phyloP scores from a whole-genome alignment of 306 rosid genomes.

The Elaeagnus macrophylla region DNA sequence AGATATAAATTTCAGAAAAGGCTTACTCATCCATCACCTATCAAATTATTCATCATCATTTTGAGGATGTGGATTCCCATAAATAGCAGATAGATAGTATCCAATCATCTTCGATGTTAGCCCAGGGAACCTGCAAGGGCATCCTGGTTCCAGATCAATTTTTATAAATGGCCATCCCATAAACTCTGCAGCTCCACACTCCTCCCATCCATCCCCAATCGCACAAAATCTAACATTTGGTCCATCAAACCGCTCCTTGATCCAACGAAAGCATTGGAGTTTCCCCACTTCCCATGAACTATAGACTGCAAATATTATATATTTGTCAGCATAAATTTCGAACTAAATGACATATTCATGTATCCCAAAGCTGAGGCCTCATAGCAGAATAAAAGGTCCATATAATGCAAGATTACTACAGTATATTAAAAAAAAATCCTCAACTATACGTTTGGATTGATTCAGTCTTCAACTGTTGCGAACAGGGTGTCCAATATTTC shows the following conservation, averaged over 20 bases:
- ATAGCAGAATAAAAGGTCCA: background rate
- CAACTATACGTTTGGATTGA: too few species aligned
- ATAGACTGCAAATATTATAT: conserved; percentile 48
- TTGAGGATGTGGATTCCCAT: conserved; percentile 41
- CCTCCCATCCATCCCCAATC: conserved; percentile 93
- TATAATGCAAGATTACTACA: background rate
- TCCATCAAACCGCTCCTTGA: conserved; percentile 57
- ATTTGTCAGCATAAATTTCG: background rate
- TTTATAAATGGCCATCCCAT: conserved; percentile 84
- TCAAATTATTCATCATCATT: conserved; percentile 33
- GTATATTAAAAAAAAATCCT: too few species aligned
- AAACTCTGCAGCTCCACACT: conserved; percentile 71
- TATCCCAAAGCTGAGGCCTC: too few species aligned
- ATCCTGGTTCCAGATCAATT: conserved; percentile 63
- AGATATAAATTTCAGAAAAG: conserved; percentile 18
- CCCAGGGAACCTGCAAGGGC: conserved; percentile 82
- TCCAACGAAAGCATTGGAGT: conserved; percentile 65
- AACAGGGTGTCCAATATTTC: too few species aligned
- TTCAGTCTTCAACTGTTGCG: too few species aligned
- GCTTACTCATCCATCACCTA: conserved; percentile 8
- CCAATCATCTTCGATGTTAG: conserved; percentile 59
- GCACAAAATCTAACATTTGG: conserved; percentile 72
- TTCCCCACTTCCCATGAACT: conserved; percentile 92
- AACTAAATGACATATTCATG: background rate
- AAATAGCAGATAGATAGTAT: conserved; percentile 69